Evolutionary conservation across 1,139 yeast genomes (phyloP), one percentile per base, ranked within the genome.

Genomic region (Pichia sp.): DNA sequence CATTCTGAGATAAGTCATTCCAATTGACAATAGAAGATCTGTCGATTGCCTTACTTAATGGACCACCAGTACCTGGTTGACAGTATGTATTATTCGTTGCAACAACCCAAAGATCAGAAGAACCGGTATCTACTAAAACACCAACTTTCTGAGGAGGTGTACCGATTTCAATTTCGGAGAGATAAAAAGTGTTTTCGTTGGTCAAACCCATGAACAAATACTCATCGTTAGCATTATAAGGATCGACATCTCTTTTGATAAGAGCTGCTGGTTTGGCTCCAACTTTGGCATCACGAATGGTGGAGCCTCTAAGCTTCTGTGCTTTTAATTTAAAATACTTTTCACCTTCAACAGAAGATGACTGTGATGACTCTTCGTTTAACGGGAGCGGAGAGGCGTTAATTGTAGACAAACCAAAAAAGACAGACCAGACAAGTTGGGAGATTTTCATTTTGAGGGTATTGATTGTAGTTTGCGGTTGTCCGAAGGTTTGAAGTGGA

Each of bases 101-200:
- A 48, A 53, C 50, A 14, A 79, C 74, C 86, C 88, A 81, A 47
- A 79, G 61, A 57, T 81, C 88, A 7, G 83, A 68, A 3, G 84
- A 77, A 1, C 86, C 88, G 4, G 86, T 78, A 55, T 80, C 88
- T 34, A 81, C 61, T 44, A 77, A 61, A 3, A 79, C 78, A 5
- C 65, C 64, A 28, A 80, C 69, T 9, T 64, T 56, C 51, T 76
- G 79, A 0, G 65, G 55, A 3, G 77, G 70, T 1, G 83, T 70
- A 4, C 91, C 89, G 14, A 81, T 56, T n/a, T 61, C 59, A 26
- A 77, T 52, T 18, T 63, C 60, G 2, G 74, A 71, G 45, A 72
- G 59, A 55, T 77, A 79, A 51, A 72, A 77, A 2, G 74, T 69
- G 20, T 59, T 58, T 46, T 66, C 60, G 53, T 77, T 77, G 15